Base-by-base conservation (phyloP, 106 monocot species). In the Alisma plantagoaquatica region DNA sequence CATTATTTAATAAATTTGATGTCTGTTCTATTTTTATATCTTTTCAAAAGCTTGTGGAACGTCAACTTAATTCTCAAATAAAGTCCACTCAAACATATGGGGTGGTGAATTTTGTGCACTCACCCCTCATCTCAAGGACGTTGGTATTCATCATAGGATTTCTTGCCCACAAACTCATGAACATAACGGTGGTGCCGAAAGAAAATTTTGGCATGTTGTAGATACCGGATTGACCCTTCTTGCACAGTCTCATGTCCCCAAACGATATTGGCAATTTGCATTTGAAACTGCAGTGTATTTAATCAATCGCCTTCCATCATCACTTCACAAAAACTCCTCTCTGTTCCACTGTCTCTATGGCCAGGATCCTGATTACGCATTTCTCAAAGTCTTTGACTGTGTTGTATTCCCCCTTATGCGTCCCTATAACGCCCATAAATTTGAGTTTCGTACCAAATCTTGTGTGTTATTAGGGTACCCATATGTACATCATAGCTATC, bases 1-100 rank as follows among this genome's bases (percentile, higher is more conserved):
- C 45, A 46, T n/a, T 46, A n/a, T 46, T 18, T n/a, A 46, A 17
- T 3, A 46, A 46, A 17, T 46, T 18, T 46, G 45, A 46, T 46
- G 45, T 46, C n/a, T 17, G 3, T 4, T 46, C 45, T 3, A 46
- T 46, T 17, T 46, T 46, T n/a, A 46, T 46, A 10, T 9, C 4
- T 3, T 46, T 46, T 18, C 45, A 46, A 46, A 4, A 4, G 4
- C 45, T n/a, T 46, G 45, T 46, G 4, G 45, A 17, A 46, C 45
- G 45, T 17, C 45, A 46, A 46, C 16, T 46, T 46, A n/a, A n/a
- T 10, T 3, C 10, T n/a, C 5, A 46, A 3, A 6, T 46, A 3
- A 46, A 46, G 19, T 3, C 4, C 3, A 9, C 19, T 46, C 45
- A 46, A 7, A 10, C 10, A n/a, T 11, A 46, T 46, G 45, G 4